Base-by-base conservation (phyloP, 176 grass and related monocot species). In the Raddia distichophylla region DNA sequence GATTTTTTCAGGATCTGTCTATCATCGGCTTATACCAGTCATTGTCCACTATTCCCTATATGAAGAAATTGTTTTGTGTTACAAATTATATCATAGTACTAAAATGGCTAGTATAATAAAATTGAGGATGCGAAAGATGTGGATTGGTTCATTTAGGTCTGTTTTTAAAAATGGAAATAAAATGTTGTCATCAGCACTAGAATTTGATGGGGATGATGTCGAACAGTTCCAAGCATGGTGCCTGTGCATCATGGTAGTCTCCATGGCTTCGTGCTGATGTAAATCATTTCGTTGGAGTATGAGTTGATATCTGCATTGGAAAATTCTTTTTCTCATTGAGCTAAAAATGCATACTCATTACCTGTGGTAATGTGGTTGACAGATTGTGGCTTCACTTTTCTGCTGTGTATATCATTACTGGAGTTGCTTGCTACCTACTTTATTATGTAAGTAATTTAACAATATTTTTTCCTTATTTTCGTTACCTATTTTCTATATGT, bases 321-420 rank as follows among this genome's bases (percentile, higher is more conserved):
- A 64, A 76, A 72, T 54, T 73, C 67, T 82, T 6, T 67, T 72
- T 53, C 20, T 64, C 40, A 3, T 54, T 76, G 60, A 80, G 7
- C 60, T 67, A 33, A 16, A 27, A 45, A 65, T 42, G 11, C 20
- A 52, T 82, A 47, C 68, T 86, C 48, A 85, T 86, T 69, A 61
- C 80, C 48, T 5, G 8, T 17, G 49, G 48, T 69, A 69, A 57
- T 68, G 42, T 80, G 74, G 74, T 80, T 89, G 6, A 18, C 96
- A 95, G 96, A 86, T 93, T 99, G 60, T 99, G 96, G 96, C 90
- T 95, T 83, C 96, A 99, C 79, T 99, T 99, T 79, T 93, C 89
- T 74, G 93, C 93, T 57, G 80, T 90, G 58, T 99, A 99, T 82
- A 69, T 93, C 56, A 80, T 99, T 79, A 99, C 93, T 62, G 85